Base-by-base conservation (phyloP, 1,139 yeast species). In the Protomyces inouyei region DNA sequence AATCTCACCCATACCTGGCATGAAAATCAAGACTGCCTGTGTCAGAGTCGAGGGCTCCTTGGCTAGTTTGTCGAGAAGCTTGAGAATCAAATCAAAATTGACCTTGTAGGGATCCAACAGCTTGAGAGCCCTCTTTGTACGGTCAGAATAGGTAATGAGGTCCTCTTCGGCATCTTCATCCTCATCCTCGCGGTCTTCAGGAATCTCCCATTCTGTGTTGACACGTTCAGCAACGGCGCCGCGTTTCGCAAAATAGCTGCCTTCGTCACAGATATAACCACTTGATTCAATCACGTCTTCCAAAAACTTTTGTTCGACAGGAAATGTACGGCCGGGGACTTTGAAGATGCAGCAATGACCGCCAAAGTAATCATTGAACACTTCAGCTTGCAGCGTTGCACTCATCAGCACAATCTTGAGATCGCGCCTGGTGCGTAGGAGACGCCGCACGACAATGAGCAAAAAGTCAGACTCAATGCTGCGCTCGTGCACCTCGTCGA, bases 401-500 rank as follows among this genome's bases (percentile, higher is more conserved):
- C 93, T 86, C 95, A 88, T 88, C 61, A 88, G 77, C 5, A 88
- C 80, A 46, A 88, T 78, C 70, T 82, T 85, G 14, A 65, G 40
- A 14, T 63, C 74, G 74, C 52, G 74, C 68, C 93, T 75, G 56
- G 74, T 75, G 32, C 73, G 72, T 3, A 71, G 70, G 21, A 87
- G 75, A 54, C 77, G 81, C 70, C 86, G 87, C 68, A 88, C 76
- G 57, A 88, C 80, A 36, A 87, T 86, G 57, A 88, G 79, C 55
- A 88, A 78, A 66, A 88, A 82, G 74, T 88, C 96, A 67, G 88
- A 84, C 72, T 88, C 95, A 64, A 88, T 84, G 0, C 93, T 87
- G 69, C 96, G 78, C 75, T 88, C 95, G 71, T 88, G 96, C 23
- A 88, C 96, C 75, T 88, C 96, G 77, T 88, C 96, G 65, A 88